These are phyloP conservation scores for Trichosporon inkin DNA, from an alignment of 1,284 basidiomycete species.

Conservation along the genomic window DNA sequence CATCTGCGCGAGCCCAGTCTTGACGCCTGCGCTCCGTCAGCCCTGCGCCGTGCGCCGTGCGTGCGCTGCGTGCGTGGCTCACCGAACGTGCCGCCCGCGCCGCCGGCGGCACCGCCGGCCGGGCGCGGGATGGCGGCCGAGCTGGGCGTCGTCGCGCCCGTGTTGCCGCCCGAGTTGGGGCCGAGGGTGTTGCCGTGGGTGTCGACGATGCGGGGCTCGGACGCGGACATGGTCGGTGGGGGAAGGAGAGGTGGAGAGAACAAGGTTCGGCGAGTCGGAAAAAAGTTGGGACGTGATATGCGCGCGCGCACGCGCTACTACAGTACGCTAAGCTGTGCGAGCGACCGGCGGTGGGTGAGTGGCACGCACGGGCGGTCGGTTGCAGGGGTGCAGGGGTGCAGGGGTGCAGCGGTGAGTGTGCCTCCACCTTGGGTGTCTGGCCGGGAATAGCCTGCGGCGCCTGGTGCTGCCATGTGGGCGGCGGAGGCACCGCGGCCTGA, in stretches of 20 bases:
- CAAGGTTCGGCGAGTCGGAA: not conserved
- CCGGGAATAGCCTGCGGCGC: too few relatives aligned
- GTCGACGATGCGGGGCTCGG: conserved; percentile 24
- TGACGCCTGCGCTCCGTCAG: conserved; percentile 57
- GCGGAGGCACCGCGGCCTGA: too few relatives aligned
- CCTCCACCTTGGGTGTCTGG: too few relatives aligned
- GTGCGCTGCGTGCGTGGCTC: too few relatives aligned
- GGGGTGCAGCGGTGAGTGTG: too few relatives aligned
- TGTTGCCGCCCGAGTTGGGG: conserved; percentile 8
- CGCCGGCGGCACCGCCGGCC: conserved; percentile 23
- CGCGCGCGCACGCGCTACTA: too few relatives aligned
- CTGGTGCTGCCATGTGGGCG: too few relatives aligned
- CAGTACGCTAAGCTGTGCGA: too few relatives aligned
- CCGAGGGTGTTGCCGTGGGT: conserved; percentile 9
- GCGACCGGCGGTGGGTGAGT: too few relatives aligned
- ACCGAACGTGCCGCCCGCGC: conserved; percentile 69
- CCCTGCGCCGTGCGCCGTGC: too few relatives aligned
- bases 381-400: too few relatives aligned
- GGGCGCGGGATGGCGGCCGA: conserved; percentile 14
- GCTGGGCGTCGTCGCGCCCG: conserved; percentile 16
- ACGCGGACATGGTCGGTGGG: conserved; percentile 16
- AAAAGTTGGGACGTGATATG: not conserved
- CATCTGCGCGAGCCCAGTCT: conserved; percentile 92
- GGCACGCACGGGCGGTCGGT: too few relatives aligned
- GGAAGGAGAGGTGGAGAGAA: not conserved